Base-by-base conservation (phyloP, 2,329 filamentous ascomycete species). In the Amauroascus verrucosus region DNA sequence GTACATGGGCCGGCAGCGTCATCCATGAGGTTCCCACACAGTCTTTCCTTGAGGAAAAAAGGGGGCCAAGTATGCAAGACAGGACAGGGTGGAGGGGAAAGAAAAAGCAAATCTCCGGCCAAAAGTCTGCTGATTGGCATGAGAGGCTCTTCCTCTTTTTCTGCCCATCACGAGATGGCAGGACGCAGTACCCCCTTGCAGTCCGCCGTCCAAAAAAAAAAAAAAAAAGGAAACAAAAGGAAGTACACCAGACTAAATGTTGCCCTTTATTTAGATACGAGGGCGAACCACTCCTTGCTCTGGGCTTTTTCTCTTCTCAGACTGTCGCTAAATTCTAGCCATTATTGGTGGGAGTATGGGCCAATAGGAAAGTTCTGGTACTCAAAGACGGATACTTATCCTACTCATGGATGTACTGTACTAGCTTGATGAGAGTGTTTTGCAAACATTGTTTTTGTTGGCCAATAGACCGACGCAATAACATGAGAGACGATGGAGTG, bases 201-300 rank as follows among this genome's bases (percentile, higher is more conserved):
- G 26, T 30, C 26, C 26, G 26, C 26, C 26, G 9, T 30, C 26
- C n/a, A n/a, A n/a, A n/a, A n/a, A n/a, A n/a, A n/a, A n/a, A n/a
- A n/a, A n/a, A n/a, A n/a, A n/a, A n/a, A n/a, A n/a, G n/a, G n/a
- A n/a, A n/a, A n/a, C n/a, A n/a, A n/a, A n/a, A n/a, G n/a, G n/a
- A n/a, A n/a, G n/a, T n/a, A n/a, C n/a, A n/a, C n/a, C n/a, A n/a
- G n/a, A n/a, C n/a, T n/a, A n/a, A 16, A 6, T 14, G 38, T 44
- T 26, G 24, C 24, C 48, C 48, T 51, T 51, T 51, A 44, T 51
- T 51, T 51, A 50, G 48, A 51, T 51, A 51, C 48, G 48, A 51
- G 48, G 38, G 48, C 48, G 48, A 35, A 51, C 38, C 48, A 51
- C 18, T 22, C 35, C 30, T 16, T 1, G 24, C 24, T 26, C 30